Base-by-base conservation (phyloP, 768 basidiomycete species). In the Leccinellum rugosiceps region DNA sequence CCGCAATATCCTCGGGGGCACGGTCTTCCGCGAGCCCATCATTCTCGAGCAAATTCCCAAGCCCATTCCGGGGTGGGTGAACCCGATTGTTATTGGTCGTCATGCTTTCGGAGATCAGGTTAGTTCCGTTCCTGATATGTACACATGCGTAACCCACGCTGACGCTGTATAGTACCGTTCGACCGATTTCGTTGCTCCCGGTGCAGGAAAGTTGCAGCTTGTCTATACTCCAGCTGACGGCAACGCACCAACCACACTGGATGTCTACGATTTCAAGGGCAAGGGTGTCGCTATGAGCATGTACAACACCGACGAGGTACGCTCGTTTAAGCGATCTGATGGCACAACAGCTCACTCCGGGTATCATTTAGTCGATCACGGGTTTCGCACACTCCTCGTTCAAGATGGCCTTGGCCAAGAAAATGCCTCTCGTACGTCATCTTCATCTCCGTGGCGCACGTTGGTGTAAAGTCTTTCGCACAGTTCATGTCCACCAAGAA, bases 401-500 rank as follows among this genome's bases (percentile, higher is more conserved):
- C 82, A 98, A 98, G 78, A 96, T 98, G 93, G 96, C 86, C 13
- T 66, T 91, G 55, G 66, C 78, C 2, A 90, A 92, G 79, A 87
- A 86, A 71, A 84, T 90, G 81, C 83, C 86, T 43, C 71, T 92
- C 66, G 86, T 87, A 62, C n/a, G 79, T 67, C 19, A 28, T 44
- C 11, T 55, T 56, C 54, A 60, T 62, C 23, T 59, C 52, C 51
- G 48, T 56, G 51, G 15, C 11, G 17, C 45, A 51, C 31, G 48
- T 57, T 49, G n/a, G n/a, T n/a, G 30, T 50, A 35, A 43, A 52
- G 26, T 21, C 3, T 30, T 10, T 53, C 32, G 23, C 15, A 53
- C 46, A 91, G 85, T 98, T 95, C 81, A 85, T 98, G 90, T 94
- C 92, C 11, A 98, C 96, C 43, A 98, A 99, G 79, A 98, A 96